Evolutionary conservation across 2,329 filamentous ascomycete genomes (phyloP), one percentile per base, ranked within the genome.

Genomic region (Neonectria faginata): DNA sequence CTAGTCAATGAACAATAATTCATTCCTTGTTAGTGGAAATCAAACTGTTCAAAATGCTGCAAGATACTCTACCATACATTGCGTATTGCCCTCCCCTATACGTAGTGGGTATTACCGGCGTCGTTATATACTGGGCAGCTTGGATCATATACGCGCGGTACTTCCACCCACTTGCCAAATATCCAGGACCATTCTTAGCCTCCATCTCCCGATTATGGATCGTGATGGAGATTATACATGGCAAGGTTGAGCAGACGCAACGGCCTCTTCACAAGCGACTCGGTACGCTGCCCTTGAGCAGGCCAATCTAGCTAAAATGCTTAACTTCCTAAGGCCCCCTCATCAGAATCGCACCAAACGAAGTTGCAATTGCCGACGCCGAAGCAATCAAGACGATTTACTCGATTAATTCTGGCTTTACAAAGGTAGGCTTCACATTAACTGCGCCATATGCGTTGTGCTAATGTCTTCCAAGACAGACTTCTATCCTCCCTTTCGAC

Each of bases 301-400:
- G 18, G 20, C 5, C 5, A 5, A 25, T 48, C 41, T 29, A 6
- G 29, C 16, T 18, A 20, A 31, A 6, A 27, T 52, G 14, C 9
- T 27, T 50, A 50, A 18, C 9, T 31, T 31, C 6, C 12, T 3
- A 18, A 54, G 51, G 51, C 8, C 51, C 51, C 11, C 27, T 54
- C 18, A 41, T 54, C 12, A 18, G 33, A 16, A 54, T 54, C 3
- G 51, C 51, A 3, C 51, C 33, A 8, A 41, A 54, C 14, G 51
- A 54, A 54, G 51, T 54, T n/a, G 51, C n/a, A n/a, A n/a, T n/a
- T n/a, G n/a, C n/a, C n/a, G n/a, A n/a, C n/a, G n/a, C 51, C 3
- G 51, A 61, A 33, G 58, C 58, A 16, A 48, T 61, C 25, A 54
- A 31, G 1, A 22, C 31, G n/a, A 61, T 61, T 5, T 61, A 61